Evolutionary conservation across 1,139 yeast species (phyloP).

Genomic region (Yamadazyma atlantica): DNA sequence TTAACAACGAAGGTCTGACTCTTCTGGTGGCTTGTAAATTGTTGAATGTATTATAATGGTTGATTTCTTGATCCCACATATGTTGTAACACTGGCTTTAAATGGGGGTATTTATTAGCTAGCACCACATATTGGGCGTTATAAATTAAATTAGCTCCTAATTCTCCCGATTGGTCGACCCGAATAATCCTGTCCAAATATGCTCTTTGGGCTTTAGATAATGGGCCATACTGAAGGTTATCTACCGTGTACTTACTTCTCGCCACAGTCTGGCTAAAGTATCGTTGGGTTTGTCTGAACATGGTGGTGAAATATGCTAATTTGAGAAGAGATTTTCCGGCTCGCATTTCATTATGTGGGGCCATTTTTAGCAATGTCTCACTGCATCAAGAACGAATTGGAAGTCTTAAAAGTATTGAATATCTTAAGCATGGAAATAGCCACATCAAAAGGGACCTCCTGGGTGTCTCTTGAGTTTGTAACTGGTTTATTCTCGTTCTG

Average conservation of each 20-base stretch:
- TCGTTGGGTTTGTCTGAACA: not conserved
- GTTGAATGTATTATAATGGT: constrained; percentile 86
- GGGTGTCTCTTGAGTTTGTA: constrained; percentile 62
- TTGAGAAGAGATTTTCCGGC: too few relatives aligned
- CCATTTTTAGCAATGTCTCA: not conserved
- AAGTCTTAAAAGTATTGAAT: constrained; percentile 29
- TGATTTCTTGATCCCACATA: constrained; percentile 98
- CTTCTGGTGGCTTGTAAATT: constrained; percentile 70
- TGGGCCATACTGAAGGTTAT: constrained; percentile 36
- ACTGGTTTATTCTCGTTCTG: constrained; percentile 52
- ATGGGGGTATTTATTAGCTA: constrained; percentile 70
- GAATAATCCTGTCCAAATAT: constrained; percentile 68
- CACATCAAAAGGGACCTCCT: constrained; percentile 44
- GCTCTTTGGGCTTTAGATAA: constrained; percentile 64
- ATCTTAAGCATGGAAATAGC: constrained; percentile 51
- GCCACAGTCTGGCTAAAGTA: not conserved
- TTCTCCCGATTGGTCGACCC: constrained; percentile 99
- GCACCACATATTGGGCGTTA: constrained; percentile 82
- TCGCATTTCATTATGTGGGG: too few relatives aligned
- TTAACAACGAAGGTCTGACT: constrained; percentile 85
- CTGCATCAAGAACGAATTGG: constrained; percentile 12
- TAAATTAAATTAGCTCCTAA: constrained; percentile 95
- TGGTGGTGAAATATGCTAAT: too few relatives aligned
- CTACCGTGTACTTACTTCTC: not conserved
- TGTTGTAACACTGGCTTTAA: constrained; percentile 74